phyloP scores from a whole-genome alignment of 257 asterid genomes.

The Orobanche coerulescens region DNA sequence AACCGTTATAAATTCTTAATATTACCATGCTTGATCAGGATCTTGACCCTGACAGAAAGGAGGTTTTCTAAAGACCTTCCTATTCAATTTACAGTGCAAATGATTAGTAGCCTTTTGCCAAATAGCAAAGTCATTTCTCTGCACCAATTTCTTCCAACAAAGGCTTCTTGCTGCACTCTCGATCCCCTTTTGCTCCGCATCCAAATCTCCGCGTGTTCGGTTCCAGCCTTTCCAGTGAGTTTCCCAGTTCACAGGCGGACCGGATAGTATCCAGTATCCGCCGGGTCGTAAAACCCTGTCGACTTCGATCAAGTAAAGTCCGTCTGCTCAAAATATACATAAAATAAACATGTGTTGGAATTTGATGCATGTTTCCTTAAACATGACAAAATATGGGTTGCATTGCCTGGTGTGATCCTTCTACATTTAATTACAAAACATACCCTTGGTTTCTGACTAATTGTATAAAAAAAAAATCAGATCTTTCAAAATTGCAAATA shows the following conservation, averaged over 20 bases:
- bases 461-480: too few species aligned
- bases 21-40: conserved; percentile 78
- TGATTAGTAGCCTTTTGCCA: conserved; percentile 92
- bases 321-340: conserved; percentile 52
- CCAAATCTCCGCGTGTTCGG: conserved; percentile 46
- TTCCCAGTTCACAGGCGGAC: conserved; percentile 91
- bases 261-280: conserved; percentile 92
- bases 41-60: conserved; percentile 54
- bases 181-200: conserved; percentile 56
- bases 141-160: conserved; percentile 79
- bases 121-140: conserved; percentile 65
- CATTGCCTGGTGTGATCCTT: background rate
- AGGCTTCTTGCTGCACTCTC: conserved; percentile 67
- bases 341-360: background rate
- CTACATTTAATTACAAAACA: too few species aligned
- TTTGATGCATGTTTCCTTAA: background rate
- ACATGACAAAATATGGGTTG: background rate
- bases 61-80: conserved; percentile 63
- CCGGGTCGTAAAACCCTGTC: conserved; percentile 90
- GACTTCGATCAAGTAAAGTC: conserved; percentile 78
- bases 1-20: too few species aligned
- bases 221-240: conserved; percentile 81
- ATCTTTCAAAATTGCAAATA: too few species aligned
- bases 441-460: too few species aligned
- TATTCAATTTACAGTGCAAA: conserved; percentile 49